Evolutionary conservation across 2,329 filamentous ascomycete genomes (phyloP).

Genomic region (Curvularia eragrostidis): DNA sequence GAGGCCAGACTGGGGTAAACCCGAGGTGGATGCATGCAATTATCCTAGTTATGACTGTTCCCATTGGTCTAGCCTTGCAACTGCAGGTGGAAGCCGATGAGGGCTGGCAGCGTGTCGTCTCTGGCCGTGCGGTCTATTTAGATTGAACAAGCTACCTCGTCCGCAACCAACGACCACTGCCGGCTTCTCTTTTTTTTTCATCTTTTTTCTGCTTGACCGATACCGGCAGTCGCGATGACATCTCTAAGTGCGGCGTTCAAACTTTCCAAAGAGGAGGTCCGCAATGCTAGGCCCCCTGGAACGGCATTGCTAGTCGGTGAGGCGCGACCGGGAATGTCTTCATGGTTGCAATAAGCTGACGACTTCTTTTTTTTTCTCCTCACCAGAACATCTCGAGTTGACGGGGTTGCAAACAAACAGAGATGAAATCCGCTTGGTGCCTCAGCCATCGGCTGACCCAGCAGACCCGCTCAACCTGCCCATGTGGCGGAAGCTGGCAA

Average conservation of each 20-base stretch:
- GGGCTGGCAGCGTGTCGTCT: not conserved
- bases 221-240: slow-evolving; percentile 37
- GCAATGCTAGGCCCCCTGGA: slow-evolving; percentile 50
- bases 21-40: not conserved
- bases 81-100: not conserved
- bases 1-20: not conserved
- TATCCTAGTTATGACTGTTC: not conserved
- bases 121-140: slow-evolving; percentile 9
- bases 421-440: slow-evolving; percentile 49
- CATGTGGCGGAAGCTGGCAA: slow-evolving; percentile 44
- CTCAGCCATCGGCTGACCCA: slow-evolving; percentile 49
- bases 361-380: not conserved
- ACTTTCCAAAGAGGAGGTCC: slow-evolving; percentile 50
- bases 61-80: not conserved
- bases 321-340: not conserved
- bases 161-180: not conserved
- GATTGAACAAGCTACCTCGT: slow-evolving; percentile 4
- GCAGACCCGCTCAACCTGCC: slow-evolving; percentile 53
- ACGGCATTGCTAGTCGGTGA: slow-evolving; percentile 50
- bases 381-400: slow-evolving; percentile 39
- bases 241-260: slow-evolving; percentile 46
- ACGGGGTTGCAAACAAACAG: slow-evolving; percentile 40
- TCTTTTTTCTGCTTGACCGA: not conserved
- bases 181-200: not conserved
- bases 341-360: slow-evolving; percentile 5